Conservation (phyloP, 2,329 filamentous ascomycete species). For the Colletotrichum sp. region DNA sequence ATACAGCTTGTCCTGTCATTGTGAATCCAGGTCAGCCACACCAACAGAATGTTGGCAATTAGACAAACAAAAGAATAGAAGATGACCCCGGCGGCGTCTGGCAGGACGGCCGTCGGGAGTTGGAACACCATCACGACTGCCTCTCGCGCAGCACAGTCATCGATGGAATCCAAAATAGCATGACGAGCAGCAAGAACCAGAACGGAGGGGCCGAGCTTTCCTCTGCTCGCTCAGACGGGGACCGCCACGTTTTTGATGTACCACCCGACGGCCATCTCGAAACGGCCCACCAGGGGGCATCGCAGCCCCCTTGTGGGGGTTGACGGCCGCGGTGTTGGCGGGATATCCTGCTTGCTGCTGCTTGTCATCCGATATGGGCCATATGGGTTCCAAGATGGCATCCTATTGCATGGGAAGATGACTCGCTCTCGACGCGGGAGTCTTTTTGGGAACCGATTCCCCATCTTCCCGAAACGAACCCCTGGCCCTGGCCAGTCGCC, state of each 20-base stretch:
- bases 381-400: neutral
- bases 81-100: constrained; percentile 8
- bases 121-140: constrained; percentile 16
- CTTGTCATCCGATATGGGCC: constrained; percentile 1
- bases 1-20: constrained; percentile 16
- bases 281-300: neutral
- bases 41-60: constrained; percentile 4
- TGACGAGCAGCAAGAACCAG: neutral
- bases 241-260: constrained; percentile 4
- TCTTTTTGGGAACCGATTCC: neutral
- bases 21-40: constrained; percentile 17
- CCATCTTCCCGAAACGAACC: constrained; percentile 17
- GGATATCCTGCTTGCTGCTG: neutral
- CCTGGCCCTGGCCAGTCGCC: neutral
- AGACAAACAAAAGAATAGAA: constrained; percentile 13
- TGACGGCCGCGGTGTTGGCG: neutral
- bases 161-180: neutral
- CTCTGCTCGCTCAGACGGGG: neutral
- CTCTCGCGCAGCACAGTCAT: neutral
- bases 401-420: neutral
- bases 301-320: constrained; percentile 5
- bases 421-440: neutral
- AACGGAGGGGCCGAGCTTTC: neutral
- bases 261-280: neutral
- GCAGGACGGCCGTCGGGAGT: constrained; percentile 13